These are phyloP conservation scores for Stenogyne calaminthoides DNA, from an alignment of 305 asterid genomes.

Conservation along the genomic window DNA sequence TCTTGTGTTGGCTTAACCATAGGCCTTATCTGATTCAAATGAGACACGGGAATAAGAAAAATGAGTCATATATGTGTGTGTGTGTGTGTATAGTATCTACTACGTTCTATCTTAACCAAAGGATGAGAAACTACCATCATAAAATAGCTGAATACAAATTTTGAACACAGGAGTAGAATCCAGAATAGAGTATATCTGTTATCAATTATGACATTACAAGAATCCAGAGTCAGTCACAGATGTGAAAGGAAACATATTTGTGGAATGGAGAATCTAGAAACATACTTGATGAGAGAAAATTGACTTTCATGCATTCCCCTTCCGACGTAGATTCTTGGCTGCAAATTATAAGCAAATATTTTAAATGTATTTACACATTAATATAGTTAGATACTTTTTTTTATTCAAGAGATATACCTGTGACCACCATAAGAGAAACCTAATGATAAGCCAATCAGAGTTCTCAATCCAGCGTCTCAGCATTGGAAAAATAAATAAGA, in stretches of 20 bases:
- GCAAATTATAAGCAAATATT: constrained; percentile 12
- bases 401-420: constrained; percentile 58
- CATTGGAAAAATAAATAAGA: constrained; percentile 89
- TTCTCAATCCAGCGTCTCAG: constrained; percentile 95
- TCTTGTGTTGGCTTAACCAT: constrained; percentile 84
- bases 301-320: constrained; percentile 99
- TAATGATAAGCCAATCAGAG: constrained; percentile 88
- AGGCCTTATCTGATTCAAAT: constrained; percentile 78
- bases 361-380: constrained; percentile 12
- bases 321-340: constrained; percentile 97
- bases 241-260: constrained; percentile 22
- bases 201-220: constrained; percentile 25
- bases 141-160: constrained; percentile 80
- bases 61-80: neutral
- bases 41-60: constrained; percentile 33
- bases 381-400: constrained; percentile 2
- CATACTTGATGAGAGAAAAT: constrained; percentile 89
- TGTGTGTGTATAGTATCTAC: neutral
- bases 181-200: constrained; percentile 94
- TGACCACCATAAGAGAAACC: constrained; percentile 99
- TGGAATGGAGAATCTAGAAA: constrained; percentile 31
- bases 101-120: constrained; percentile 17
- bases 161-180: constrained; percentile 81
- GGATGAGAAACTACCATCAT: constrained; percentile 68
- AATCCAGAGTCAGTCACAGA: constrained; percentile 30